Base-by-base conservation (phyloP, 345 rosid genomes). In the Viola odorata region DNA sequence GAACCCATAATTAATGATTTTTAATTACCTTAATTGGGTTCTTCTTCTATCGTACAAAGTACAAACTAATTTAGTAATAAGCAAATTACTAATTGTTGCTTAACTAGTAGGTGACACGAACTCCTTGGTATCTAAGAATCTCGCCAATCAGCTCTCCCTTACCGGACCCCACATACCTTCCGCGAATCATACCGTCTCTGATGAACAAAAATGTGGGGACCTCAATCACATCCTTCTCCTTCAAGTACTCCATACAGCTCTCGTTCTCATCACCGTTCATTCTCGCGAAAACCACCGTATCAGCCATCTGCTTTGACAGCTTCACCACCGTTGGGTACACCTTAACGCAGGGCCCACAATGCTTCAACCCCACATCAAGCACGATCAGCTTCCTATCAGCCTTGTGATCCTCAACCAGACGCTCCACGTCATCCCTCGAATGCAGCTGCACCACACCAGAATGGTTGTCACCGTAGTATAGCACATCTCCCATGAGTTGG, bases 221-320 rank as follows among this genome's bases (percentile, higher is more conserved):
- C 53, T 92, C 89, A 0, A 92, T 17, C 38, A 92, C 94, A 5
- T 92, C 67, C 96, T 85, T 89, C 67, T 89, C 96, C 73, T 64
- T 87, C 40, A 92, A 77, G 74, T 84, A 92, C 76, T 69, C 72
- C 96, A 92, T 89, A 70, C 98, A 92, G 70, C 96, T 89, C 4
- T 85, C 96, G 59, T 89, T 92, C 81, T 92, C 96, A 68, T 92
- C 96, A 0, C 96, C 98, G 73, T 89, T 87, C 96, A 92, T 89
- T 58, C 98, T 69, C 4, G 96, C 94, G 17, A 89, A 92, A 63
- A 82, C 91, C 60, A 71, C 94, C 0, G 84, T 58, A 14, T 87
- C 95, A 3, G 76, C 5, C 96, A 92, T 89, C 69, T 84, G 86
- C 63, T 80, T 75, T 10, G 98, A 89, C 69, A 92, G 68, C 67